Percentiles rank a stretch among this genome's conserved stretches.
Evolutionary conservation across 2,329 filamentous ascomycete species (phyloP).

Genomic region (Polytolypa hystricis): DNA sequence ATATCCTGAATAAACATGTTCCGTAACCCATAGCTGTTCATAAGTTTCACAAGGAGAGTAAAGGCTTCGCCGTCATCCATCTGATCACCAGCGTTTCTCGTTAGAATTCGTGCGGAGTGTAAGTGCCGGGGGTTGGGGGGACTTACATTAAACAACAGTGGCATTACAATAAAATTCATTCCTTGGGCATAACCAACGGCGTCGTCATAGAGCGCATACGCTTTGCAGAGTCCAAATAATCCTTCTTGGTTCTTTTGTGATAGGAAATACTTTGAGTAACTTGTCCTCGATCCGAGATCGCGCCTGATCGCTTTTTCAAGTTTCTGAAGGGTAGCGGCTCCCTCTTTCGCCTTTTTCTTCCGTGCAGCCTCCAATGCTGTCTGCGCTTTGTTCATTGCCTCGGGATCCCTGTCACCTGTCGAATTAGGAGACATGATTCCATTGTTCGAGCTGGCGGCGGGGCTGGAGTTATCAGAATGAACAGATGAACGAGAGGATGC

Average conservation of each 20-base stretch:
- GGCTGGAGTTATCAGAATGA: constrained; percentile 62
- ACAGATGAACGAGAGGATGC: constrained; percentile 75
- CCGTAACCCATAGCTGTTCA: constrained; percentile 91
- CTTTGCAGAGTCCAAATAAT: constrained; percentile 91
- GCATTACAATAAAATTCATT: constrained; percentile 98
- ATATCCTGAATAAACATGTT: constrained; percentile 93
- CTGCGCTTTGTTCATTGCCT: constrained; percentile 55
- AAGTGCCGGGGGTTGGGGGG: too few species aligned
- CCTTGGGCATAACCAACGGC: constrained; percentile 93
- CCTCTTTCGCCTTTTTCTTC: constrained; percentile 69
- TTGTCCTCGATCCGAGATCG: constrained; percentile 84
- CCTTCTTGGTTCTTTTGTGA: constrained; percentile 86
- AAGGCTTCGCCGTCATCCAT: constrained; percentile 98
- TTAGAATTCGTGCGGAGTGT: too few species aligned
- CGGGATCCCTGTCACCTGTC: constrained; percentile 49
- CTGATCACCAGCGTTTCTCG: constrained; percentile 34
- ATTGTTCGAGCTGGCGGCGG: constrained; percentile 45
- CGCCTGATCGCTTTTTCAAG: constrained; percentile 86
- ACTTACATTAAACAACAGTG: constrained; percentile 79
- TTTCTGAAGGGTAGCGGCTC: constrained; percentile 60
- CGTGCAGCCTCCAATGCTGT: constrained; percentile 54
- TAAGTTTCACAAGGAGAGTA: constrained; percentile 78
- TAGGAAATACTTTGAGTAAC: constrained; percentile 91
- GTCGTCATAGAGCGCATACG: constrained; percentile 91
- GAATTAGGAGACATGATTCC: constrained; percentile 46